Conservation (phyloP, 2,329 filamentous ascomycete genomes). For the Westerdykella ornata region DNA sequence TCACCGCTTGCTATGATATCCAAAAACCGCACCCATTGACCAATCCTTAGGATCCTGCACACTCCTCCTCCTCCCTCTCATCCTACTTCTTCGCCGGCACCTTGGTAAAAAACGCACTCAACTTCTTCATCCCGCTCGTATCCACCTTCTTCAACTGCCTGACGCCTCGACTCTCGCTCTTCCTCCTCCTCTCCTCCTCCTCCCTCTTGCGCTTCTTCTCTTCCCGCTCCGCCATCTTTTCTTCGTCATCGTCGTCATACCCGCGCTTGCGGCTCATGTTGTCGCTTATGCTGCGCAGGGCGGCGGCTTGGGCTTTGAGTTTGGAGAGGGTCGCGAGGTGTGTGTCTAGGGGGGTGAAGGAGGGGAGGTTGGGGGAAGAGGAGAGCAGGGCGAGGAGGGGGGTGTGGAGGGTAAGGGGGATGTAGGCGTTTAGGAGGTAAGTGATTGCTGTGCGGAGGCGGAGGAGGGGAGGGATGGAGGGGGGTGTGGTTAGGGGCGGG, state of each 20-base stretch:
- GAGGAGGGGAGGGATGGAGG: slow-evolving; percentile 53
- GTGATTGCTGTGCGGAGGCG: slow-evolving; percentile 57
- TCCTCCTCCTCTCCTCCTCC: slow-evolving; percentile 81
- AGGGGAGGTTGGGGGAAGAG: slow-evolving; percentile 37
- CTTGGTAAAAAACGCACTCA: slow-evolving; percentile 90
- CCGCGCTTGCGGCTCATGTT: slow-evolving; percentile 61
- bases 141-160: slow-evolving; percentile 84
- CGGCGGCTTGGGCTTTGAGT: slow-evolving; percentile 63
- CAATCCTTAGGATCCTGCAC: too few species aligned
- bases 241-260: slow-evolving; percentile 53
- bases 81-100: slow-evolving; percentile 28
- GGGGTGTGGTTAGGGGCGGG: slow-evolving; percentile 20
- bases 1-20: too few species aligned
- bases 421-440: slow-evolving; percentile 59
- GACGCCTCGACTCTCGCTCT: slow-evolving; percentile 69
- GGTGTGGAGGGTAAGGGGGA: slow-evolving; percentile 42
- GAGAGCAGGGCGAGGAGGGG: slow-evolving; percentile 35
- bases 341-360: slow-evolving; percentile 65
- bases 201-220: slow-evolving; percentile 83
- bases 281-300: slow-evolving; percentile 61
- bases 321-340: slow-evolving; percentile 62
- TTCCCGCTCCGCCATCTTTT: slow-evolving; percentile 54
- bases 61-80: not conserved
- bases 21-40: too few species aligned
- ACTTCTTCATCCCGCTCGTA: slow-evolving; percentile 89